Evolutionary conservation across 208 protist species (phyloP).

Genomic region (Trypanosomatidae sp.): DNA sequence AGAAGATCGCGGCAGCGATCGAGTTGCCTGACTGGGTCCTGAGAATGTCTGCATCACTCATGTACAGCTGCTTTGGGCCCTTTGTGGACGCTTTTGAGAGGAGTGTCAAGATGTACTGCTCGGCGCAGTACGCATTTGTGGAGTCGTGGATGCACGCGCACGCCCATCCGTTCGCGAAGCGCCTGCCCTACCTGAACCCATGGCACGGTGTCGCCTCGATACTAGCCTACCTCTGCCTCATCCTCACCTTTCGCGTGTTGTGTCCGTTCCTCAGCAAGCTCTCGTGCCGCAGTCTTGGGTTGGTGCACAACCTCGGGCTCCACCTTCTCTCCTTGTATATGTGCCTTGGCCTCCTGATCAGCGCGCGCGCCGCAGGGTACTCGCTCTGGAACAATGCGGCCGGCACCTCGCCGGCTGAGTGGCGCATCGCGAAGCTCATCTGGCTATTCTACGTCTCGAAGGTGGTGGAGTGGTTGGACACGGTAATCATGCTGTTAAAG

Average conservation of each 20-base stretch:
- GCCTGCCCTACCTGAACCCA: conserved; percentile 55
- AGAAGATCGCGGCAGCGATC: conserved; percentile 37
- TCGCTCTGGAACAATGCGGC: conserved; percentile 70
- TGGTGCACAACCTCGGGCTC: conserved; percentile 72
- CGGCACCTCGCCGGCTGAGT: conserved; percentile 42
- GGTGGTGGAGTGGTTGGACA: conserved; percentile 78
- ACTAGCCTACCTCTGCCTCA: conserved; percentile 45
- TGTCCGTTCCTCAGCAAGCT: conserved; percentile 53
- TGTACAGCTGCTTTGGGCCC: conserved; percentile 33
- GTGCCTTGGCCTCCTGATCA: conserved; percentile 60
- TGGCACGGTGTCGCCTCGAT: conserved; percentile 47
- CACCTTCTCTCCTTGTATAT: conserved; percentile 73
- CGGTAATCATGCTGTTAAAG: conserved; percentile 73
- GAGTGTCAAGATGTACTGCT: conserved; percentile 27
- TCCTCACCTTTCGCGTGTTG: conserved; percentile 30
- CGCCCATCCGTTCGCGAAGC: conserved; percentile 51
- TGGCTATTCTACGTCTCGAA: conserved; percentile 86
- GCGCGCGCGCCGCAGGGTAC: conserved; percentile 59
- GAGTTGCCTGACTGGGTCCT: conserved; percentile 65
- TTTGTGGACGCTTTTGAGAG: conserved; percentile 32
- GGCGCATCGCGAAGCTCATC: conserved; percentile 64
- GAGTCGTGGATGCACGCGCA: conserved; percentile 19
- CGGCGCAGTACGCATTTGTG: conserved; percentile 17
- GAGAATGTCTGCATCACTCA: conserved; percentile 18
- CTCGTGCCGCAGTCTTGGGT: conserved; percentile 39